Evolutionary conservation across 2,329 filamentous ascomycete species (phyloP).

Genomic region (Colletotrichum noveboracense): DNA sequence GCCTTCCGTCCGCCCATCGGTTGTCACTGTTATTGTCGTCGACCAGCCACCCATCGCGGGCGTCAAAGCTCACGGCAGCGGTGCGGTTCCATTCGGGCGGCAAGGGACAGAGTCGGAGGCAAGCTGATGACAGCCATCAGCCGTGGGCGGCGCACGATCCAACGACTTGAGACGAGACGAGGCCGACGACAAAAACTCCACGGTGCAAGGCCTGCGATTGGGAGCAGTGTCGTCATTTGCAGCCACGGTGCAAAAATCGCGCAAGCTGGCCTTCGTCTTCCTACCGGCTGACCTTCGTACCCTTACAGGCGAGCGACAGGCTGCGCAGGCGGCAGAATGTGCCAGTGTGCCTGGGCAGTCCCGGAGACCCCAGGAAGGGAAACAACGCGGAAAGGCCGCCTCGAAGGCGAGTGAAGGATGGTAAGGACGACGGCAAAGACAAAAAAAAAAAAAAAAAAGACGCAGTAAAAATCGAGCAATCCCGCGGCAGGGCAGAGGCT

Average conservation of each 20-base stretch:
- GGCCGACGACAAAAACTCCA: neutral
- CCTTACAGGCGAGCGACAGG: neutral
- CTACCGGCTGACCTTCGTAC: neutral
- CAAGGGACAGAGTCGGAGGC: neutral
- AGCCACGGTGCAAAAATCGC: conserved; percentile 17
- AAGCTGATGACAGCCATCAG: neutral
- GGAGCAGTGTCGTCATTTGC: conserved; percentile 16
- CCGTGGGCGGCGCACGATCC: neutral
- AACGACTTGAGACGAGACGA: neutral
- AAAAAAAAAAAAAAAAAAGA: neutral
- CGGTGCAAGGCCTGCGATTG: neutral
- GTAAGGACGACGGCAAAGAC: neutral
- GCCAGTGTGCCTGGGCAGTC: neutral
- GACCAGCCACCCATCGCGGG: neutral
- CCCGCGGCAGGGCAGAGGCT: neutral
- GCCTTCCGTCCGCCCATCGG: neutral
- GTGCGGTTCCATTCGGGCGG: neutral
- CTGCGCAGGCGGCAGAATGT: neutral
- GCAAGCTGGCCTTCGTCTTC: neutral
- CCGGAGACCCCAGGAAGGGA: conserved; percentile 13
- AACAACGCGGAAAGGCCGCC: conserved; percentile 6
- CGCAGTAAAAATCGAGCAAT: neutral
- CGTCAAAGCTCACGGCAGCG: neutral
- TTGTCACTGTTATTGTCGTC: neutral
- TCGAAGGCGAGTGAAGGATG: neutral